Percentiles rank a stretch among this genome's conserved stretches.
Evolutionary conservation across 2,329 filamentous ascomycete genomes (phyloP).

Genomic region (Aspergillus pseudoterreus): DNA sequence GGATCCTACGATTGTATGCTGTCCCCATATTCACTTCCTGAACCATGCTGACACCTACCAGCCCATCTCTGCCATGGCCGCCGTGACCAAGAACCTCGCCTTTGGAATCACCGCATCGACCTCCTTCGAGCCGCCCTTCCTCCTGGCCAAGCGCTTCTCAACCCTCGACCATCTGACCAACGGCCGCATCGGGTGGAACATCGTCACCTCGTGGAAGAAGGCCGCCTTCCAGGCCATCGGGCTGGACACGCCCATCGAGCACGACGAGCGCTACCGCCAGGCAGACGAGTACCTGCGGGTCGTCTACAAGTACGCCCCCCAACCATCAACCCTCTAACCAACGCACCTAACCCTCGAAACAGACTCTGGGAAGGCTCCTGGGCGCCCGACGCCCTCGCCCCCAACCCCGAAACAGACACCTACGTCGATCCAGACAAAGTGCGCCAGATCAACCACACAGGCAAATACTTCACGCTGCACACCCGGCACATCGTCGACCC

Average conservation of each 20-base stretch:
- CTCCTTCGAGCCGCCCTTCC: slow-evolving; percentile 60
- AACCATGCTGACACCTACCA: slow-evolving; percentile 18
- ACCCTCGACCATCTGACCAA: slow-evolving; percentile 60
- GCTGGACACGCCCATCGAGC: slow-evolving; percentile 54
- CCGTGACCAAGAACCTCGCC: slow-evolving; percentile 60
- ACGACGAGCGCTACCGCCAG: slow-evolving; percentile 59
- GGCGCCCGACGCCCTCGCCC: slow-evolving; percentile 55
- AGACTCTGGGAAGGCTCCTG: slow-evolving; percentile 56
- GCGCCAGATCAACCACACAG: slow-evolving; percentile 58
- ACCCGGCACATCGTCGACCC: slow-evolving; percentile 51
- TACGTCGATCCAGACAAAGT: slow-evolving; percentile 59
- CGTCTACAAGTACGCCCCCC: slow-evolving; percentile 54
- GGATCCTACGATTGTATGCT: slow-evolving; percentile 58
- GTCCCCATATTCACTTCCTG: not conserved
- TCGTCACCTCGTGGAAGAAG: slow-evolving; percentile 63
- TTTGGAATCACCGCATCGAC: slow-evolving; percentile 64
- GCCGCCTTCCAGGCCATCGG: slow-evolving; percentile 62
- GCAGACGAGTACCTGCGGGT: slow-evolving; percentile 61
- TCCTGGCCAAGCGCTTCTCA: slow-evolving; percentile 60
- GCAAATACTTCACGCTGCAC: slow-evolving; percentile 51
- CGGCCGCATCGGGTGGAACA: slow-evolving; percentile 63
- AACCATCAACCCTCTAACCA: not conserved
- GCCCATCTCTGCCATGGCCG: slow-evolving; percentile 64
- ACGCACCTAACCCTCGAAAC: not conserved
- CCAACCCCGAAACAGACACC: slow-evolving; percentile 52